phyloP scores from a whole-genome alignment of 345 rosid species.

The Aethionema arabicum region DNA sequence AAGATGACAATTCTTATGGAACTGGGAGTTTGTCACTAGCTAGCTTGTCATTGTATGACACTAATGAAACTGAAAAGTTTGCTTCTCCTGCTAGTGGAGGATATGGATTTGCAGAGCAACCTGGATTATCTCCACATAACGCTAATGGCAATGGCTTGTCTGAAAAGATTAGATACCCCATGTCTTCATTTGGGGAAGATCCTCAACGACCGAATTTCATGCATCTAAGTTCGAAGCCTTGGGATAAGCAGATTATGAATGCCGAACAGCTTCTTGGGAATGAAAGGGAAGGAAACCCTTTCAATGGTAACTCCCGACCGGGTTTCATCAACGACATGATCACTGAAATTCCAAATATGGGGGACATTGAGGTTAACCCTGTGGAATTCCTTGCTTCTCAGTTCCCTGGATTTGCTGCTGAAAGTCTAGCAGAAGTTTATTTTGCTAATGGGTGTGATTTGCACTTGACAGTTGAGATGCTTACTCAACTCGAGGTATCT shows the following conservation, averaged over 20 bases:
- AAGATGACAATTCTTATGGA: slow-evolving; percentile 64
- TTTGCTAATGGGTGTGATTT: slow-evolving; percentile 87
- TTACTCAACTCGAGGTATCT: slow-evolving; percentile 94
- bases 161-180: slow-evolving; percentile 57
- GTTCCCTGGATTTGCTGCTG: slow-evolving; percentile 94
- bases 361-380: slow-evolving; percentile 65
- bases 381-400: slow-evolving; percentile 81
- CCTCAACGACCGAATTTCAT: slow-evolving; percentile 45
- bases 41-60: slow-evolving; percentile 68
- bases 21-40: slow-evolving; percentile 63
- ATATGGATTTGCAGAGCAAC: slow-evolving; percentile 48
- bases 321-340: slow-evolving; percentile 56
- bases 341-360: slow-evolving; percentile 50
- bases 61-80: slow-evolving; percentile 52
- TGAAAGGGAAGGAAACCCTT: slow-evolving; percentile 52
- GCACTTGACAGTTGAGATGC: slow-evolving; percentile 91
- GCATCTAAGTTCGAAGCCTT: slow-evolving; percentile 56
- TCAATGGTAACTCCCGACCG: slow-evolving; percentile 51
- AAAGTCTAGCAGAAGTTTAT: slow-evolving; percentile 94
- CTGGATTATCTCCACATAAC: slow-evolving; percentile 49
- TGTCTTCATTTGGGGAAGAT: slow-evolving; percentile 66
- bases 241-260: slow-evolving; percentile 76
- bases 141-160: slow-evolving; percentile 54
- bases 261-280: slow-evolving; percentile 57
- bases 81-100: slow-evolving; percentile 54